These are phyloP conservation scores for Chytriomyces sp. DNA, from an alignment of 192 early-diverging fungal species.

Conservation along the genomic window DNA sequence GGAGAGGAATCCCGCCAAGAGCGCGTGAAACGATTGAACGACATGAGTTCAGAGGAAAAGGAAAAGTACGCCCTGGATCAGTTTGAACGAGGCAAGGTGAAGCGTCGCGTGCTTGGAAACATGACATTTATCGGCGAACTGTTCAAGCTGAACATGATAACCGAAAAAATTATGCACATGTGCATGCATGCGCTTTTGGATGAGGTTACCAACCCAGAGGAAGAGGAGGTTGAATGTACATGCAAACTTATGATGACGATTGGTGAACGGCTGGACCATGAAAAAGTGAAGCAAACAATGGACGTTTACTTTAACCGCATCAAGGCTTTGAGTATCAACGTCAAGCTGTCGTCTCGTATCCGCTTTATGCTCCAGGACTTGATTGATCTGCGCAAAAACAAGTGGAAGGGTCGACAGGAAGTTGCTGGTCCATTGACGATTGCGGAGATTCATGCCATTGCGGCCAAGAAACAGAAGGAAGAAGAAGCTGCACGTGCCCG, in stretches of 20 bases:
- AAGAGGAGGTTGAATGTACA: conserved; percentile 93
- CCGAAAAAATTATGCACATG: conserved; percentile 90
- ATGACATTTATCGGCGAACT: conserved; percentile 95
- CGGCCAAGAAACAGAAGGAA: conserved; percentile 65
- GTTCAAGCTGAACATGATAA: conserved; percentile 88
- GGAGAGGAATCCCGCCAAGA: conserved; percentile 41
- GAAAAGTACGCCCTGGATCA: conserved; percentile 63
- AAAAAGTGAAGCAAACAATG: conserved; percentile 67
- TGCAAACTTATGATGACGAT: conserved; percentile 91
- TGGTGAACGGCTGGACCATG: conserved; percentile 79
- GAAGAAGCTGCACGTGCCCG: conserved; percentile 74
- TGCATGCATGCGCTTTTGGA: conserved; percentile 86
- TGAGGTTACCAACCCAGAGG: conserved; percentile 76
- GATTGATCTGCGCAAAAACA: conserved; percentile 77
- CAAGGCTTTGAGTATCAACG: conserved; percentile 71
- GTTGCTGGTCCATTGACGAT: conserved; percentile 85
- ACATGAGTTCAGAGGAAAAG: conserved; percentile 70
- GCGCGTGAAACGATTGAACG: conserved; percentile 51
- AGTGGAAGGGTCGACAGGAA: conserved; percentile 75
- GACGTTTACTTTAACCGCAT: conserved; percentile 89
- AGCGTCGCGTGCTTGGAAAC: conserved; percentile 93
- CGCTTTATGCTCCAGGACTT: conserved; percentile 92
- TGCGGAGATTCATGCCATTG: conserved; percentile 86
- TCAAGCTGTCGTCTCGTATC: conserved; percentile 80
- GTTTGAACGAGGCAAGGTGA: conserved; percentile 85